Conservation (phyloP, 2,329 filamentous ascomycete species). For the Colletotrichum orbiculare region DNA sequence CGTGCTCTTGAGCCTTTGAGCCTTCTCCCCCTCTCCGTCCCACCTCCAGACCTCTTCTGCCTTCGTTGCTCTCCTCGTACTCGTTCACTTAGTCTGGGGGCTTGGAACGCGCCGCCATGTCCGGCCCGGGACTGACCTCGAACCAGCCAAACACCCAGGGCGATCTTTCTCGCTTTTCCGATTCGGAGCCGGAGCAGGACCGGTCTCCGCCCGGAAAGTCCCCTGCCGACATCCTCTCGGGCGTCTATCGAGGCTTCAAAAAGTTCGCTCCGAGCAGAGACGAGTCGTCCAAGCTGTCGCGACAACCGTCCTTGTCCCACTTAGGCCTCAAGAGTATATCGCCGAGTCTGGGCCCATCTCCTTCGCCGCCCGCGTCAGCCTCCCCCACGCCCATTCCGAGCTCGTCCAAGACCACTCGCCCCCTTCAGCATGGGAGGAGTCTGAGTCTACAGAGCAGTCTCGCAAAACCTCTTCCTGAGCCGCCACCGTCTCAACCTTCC, state of each 20-base stretch:
- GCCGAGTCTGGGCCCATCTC: conserved; percentile 41
- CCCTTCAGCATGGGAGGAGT: conserved; percentile 62
- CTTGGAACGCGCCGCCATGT: conserved; percentile 28
- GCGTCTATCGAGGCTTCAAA: conserved; percentile 63
- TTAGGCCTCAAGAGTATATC: conserved; percentile 50
- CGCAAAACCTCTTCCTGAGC: conserved; percentile 66
- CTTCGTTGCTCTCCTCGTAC: conserved; percentile 15
- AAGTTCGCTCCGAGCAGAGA: conserved; percentile 58
- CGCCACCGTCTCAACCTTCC: conserved; percentile 49
- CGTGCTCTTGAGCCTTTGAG: conserved; percentile 4
- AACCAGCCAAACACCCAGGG: conserved; percentile 43
- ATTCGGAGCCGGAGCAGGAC: conserved; percentile 56
- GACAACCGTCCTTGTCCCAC: conserved; percentile 54
- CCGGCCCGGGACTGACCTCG: conserved; percentile 47
- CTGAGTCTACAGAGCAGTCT: conserved; percentile 67
- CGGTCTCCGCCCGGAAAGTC: conserved; percentile 44
- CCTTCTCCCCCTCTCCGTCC: not conserved
- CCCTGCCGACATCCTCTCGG: conserved; percentile 60
- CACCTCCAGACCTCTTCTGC: not conserved
- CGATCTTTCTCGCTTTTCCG: conserved; percentile 54
- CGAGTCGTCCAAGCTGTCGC: conserved; percentile 55
- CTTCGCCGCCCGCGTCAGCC: conserved; percentile 42
- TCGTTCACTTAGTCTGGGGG: conserved; percentile 22
- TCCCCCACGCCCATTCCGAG: conserved; percentile 27
- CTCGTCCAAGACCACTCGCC: conserved; percentile 29